These are phyloP conservation scores for Centella asiatica DNA, from an alignment of 129 eudicot species.

Conservation along the genomic window DNA sequence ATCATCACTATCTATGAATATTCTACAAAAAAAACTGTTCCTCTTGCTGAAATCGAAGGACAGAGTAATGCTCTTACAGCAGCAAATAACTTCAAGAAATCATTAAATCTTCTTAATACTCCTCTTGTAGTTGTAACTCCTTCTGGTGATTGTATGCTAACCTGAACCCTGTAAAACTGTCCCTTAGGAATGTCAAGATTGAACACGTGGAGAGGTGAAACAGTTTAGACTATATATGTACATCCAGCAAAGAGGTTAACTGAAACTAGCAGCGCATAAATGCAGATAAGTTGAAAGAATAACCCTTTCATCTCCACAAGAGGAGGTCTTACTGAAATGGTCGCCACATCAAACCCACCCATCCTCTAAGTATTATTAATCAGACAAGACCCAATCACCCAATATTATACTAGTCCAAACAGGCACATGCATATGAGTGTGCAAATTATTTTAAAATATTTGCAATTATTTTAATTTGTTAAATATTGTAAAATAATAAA, in stretches of 20 bases:
- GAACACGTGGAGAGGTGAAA: slow-evolving; percentile 8
- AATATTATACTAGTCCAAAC: no score
- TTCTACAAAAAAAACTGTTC: background rate
- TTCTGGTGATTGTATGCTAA: slow-evolving; percentile 87
- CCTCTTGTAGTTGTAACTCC: slow-evolving; percentile 81
- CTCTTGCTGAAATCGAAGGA: background rate
- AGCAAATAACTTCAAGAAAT: slow-evolving; percentile 75
- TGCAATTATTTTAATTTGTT: no score
- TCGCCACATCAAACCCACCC: background rate
- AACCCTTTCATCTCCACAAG: background rate
- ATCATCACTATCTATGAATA: background rate
- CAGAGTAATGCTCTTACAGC: slow-evolving; percentile 52
- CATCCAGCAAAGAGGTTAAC: background rate
- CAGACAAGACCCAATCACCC: no score
- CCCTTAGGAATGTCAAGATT: slow-evolving; percentile 38
- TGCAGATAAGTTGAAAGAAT: background rate
- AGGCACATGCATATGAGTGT: no score
- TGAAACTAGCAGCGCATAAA: background rate
- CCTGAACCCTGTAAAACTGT: slow-evolving; percentile 98
- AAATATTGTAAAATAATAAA: no score
- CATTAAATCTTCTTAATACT: slow-evolving; percentile 92
- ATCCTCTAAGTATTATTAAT: no score
- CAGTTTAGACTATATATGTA: background rate
- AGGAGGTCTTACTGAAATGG: background rate
- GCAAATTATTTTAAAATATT: no score